Base-by-base conservation (phyloP, 139 green algal genomes). In the Tetradesmus lagerheimii region DNA sequence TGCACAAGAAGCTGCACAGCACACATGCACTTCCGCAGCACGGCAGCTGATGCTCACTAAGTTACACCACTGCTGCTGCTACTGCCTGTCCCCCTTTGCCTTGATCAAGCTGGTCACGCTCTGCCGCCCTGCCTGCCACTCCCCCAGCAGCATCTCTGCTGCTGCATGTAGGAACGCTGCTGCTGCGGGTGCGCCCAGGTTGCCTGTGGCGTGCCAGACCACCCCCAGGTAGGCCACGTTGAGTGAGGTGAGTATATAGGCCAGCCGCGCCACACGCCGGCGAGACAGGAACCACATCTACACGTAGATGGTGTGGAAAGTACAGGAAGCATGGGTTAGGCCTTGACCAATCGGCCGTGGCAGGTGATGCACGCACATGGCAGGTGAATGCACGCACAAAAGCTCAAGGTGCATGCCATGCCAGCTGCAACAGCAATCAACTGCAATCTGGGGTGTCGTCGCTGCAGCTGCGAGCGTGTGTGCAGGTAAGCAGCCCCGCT, bases 221-320 rank as follows among this genome's bases (percentile, higher is more conserved):
- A 90, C 27, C 2, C 62, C 43, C 12, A 86, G 57, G 91, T 90
- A 93, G 20, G 67, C 23, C 39, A 93, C 83, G 41, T 90, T 86
- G 35, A 93, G 81, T 34, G 41, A 67, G 35, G 91, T 88, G 31
- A 93, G 87, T 16, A 91, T 66, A 64, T 80, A 90, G 1, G 62
- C 57, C 87, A 93, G 83, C n/a, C 64, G 81, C 12, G 91, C 83
- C 12, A 88, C 62, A 27, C 47, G 62, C 25, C 78, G 74, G 0
- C 75, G 75, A 4, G 62, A 81, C 39, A 93, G 37, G n/a, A 93
- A 41, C 91, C 91, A 91, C 34, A 90, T 2, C 83, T 88, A 64
- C 83, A 38, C 0, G 29, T 4, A 82, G 20, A 78, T 6, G 18
- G 53, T 1, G 29, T 4, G 29, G 76, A 37, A n/a, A n/a, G n/a